Conservation (phyloP, 176 grass and related monocot species). For the Cenchrus americanus region DNA sequence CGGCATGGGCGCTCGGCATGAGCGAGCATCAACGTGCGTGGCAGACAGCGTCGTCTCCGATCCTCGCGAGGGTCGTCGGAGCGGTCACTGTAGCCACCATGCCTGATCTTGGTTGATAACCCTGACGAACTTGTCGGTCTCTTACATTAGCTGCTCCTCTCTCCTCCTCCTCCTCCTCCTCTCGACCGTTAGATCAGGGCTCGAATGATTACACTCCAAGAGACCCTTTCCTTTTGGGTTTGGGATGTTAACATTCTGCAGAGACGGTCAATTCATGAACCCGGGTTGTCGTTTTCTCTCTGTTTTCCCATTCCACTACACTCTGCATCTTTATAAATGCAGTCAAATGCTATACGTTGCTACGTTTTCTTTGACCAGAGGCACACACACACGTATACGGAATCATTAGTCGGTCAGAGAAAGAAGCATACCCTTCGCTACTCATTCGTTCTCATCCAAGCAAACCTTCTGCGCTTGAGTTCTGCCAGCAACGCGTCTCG, state of each 20-base stretch:
- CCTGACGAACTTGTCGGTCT: background rate
- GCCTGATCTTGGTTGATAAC: background rate
- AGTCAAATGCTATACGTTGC: constrained; percentile 23
- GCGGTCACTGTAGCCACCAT: constrained; percentile 25
- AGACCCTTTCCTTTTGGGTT: background rate
- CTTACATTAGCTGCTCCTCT: background rate
- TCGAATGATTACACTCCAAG: background rate
- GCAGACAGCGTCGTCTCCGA: constrained; percentile 19
- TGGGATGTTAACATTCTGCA: background rate
- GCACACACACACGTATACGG: background rate
- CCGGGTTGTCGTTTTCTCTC: background rate
- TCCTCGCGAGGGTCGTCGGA: background rate
- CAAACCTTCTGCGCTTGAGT: background rate
- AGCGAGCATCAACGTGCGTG: constrained; percentile 37
- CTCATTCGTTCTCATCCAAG: constrained; percentile 10
- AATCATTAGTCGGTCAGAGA: background rate
- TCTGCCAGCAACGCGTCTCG: constrained; percentile 11
- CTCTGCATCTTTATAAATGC: background rate
- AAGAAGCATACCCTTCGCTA: constrained; percentile 1
- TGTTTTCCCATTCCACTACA: background rate
- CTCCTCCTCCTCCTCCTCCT: too few species aligned
- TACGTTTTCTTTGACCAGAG: background rate
- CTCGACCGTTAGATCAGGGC: background rate
- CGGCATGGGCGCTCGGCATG: background rate
- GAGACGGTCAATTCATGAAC: too few species aligned